Percentiles rank a stretch among this genome's conserved stretches.
These are phyloP conservation scores for Clavispora carvajalis DNA, from an alignment of 805 yeast species.

Conservation along the genomic window DNA sequence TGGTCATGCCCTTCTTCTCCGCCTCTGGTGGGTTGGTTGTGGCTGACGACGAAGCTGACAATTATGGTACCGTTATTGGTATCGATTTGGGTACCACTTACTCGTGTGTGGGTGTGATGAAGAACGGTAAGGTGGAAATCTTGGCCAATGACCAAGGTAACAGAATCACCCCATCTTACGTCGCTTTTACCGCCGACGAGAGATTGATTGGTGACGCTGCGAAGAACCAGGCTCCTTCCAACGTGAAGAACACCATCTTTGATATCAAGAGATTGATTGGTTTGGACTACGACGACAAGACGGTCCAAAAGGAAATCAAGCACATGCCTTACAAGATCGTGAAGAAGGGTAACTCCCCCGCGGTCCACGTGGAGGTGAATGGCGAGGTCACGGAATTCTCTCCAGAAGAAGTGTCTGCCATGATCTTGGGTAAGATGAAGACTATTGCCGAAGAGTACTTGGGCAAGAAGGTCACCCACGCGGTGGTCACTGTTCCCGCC, in stretches of 20 bases:
- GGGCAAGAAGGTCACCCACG: constrained; percentile 19
- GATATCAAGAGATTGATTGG: constrained; percentile 94
- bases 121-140: constrained; percentile 89
- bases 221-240: constrained; percentile 94
- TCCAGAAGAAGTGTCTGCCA: constrained; percentile 92
- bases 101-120: constrained; percentile 94
- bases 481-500: constrained; percentile 19
- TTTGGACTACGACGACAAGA: constrained; percentile 45
- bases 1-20: constrained; percentile 34
- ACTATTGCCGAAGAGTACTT: constrained; percentile 19
- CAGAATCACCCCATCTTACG: constrained; percentile 96
- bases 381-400: constrained; percentile 84
- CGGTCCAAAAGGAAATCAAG: constrained; percentile 61
- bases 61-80: constrained; percentile 74
- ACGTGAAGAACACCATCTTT: constrained; percentile 86
- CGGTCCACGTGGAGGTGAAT: constrained; percentile 74
- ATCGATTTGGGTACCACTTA: constrained; percentile 95
- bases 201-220: constrained; percentile 96
- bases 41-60: constrained; percentile 27
- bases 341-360: constrained; percentile 71
- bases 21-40: constrained; percentile 17
- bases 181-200: constrained; percentile 89
- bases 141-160: constrained; percentile 98
- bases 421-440: constrained; percentile 87
- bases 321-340: constrained; percentile 81